Evolutionary conservation across 768 basidiomycete species (phyloP).

Genomic region (Scleroderma citrinum): DNA sequence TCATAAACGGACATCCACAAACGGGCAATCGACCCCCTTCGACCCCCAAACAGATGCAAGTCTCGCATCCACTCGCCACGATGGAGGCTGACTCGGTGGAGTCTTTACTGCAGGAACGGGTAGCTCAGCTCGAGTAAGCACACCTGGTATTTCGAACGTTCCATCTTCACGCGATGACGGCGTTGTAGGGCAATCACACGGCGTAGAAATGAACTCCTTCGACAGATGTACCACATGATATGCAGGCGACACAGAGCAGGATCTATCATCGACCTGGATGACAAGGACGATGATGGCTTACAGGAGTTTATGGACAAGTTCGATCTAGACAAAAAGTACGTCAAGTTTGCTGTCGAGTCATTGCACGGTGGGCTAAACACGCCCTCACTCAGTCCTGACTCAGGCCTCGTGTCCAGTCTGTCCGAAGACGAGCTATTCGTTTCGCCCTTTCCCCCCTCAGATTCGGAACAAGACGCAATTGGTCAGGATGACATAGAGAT

Average conservation of each 20-base stretch:
- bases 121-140: conserved; percentile 29
- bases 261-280: conserved; percentile 33
- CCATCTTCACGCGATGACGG: neutral
- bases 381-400: conserved; percentile 34
- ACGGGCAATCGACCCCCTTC: neutral
- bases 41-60: neutral
- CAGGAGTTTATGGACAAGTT: conserved; percentile 50
- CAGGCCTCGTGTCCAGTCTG: conserved; percentile 36
- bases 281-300: conserved; percentile 34
- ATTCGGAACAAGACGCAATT: conserved; percentile 4
- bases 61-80: too few species aligned
- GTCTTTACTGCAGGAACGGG: conserved; percentile 32
- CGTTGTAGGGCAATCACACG: conserved; percentile 49
- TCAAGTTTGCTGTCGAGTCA: conserved; percentile 5
- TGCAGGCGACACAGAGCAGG: conserved; percentile 45
- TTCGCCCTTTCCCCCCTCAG: conserved; percentile 10
- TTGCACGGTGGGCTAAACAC: conserved; percentile 1
- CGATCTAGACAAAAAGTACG: conserved; percentile 49
- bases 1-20: neutral
- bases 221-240: conserved; percentile 66
- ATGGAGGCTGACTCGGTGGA: conserved; percentile 27
- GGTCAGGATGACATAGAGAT: conserved; percentile 13
- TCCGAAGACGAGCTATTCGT: conserved; percentile 26
- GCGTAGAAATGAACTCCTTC: conserved; percentile 65
- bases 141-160: neutral